Conservation (phyloP, 2,329 filamentous ascomycete genomes). For the Elsinoe fawcettii region DNA sequence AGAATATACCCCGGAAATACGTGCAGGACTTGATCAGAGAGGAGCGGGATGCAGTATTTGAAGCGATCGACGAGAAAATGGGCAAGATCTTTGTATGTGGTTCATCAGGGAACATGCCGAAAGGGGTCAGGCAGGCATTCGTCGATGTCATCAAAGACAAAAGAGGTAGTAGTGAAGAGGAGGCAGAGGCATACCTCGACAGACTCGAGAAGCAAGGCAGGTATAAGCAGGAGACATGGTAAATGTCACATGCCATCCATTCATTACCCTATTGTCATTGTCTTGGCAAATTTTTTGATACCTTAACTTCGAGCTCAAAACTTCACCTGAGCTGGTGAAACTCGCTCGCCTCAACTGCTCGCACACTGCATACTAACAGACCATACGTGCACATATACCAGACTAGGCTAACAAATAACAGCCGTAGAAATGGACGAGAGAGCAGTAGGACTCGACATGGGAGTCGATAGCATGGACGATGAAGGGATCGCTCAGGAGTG, state of each 20-base stretch:
- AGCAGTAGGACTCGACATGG: background rate
- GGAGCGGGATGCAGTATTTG: constrained; percentile 42
- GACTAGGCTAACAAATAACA: background rate
- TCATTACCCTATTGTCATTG: background rate
- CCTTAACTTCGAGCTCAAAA: background rate
- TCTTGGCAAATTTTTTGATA: constrained; percentile 7
- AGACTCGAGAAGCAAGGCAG: constrained; percentile 54
- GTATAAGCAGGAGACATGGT: constrained; percentile 67
- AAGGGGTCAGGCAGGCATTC: constrained; percentile 58
- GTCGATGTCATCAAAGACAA: constrained; percentile 49
- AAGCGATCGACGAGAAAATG: constrained; percentile 42
- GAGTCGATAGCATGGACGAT: background rate
- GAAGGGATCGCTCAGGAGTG: background rate
- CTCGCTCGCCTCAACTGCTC: background rate
- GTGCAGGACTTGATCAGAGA: constrained; percentile 57
- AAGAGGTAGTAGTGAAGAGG: constrained; percentile 35
- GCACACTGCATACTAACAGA: background rate
- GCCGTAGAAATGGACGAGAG: background rate
- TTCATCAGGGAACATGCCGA: constrained; percentile 63
- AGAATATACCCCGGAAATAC: constrained; percentile 54
- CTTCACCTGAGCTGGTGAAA: background rate
- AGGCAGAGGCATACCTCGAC: constrained; percentile 49
- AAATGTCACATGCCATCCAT: constrained; percentile 16
- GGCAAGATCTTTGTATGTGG: constrained; percentile 54
- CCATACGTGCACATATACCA: background rate